A percentile compares a stretch with the other conserved stretches of the same genome.
Conservation (phyloP, 768 basidiomycete species). For the Filobasidium floriforme region DNA sequence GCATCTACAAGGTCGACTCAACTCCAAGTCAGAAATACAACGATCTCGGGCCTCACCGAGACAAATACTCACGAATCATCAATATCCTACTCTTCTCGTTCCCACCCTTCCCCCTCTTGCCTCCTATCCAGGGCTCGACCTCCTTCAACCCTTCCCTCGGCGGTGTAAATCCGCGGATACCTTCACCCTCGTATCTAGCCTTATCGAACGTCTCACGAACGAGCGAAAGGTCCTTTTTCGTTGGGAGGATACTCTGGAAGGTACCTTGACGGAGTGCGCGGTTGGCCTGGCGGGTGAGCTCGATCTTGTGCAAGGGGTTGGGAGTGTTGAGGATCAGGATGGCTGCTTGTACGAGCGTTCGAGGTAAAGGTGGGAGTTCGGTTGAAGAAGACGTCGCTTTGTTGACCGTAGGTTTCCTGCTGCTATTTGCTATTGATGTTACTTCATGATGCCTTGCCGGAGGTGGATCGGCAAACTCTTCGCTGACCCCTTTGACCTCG, state of each 20-base stretch:
- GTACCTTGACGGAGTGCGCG: constrained; percentile 63
- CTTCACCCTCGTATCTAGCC: constrained; percentile 4
- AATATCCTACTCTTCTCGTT: constrained; percentile 57
- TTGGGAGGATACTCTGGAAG: constrained; percentile 57
- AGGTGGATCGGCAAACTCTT: constrained; percentile 24
- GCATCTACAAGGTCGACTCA: constrained; percentile 52
- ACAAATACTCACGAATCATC: constrained; percentile 54
- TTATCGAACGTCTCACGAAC: constrained; percentile 52
- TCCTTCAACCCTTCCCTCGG: constrained; percentile 37
- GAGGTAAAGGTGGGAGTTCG: constrained; percentile 45
- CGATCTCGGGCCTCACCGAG: too few species aligned
- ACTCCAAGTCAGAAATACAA: background rate
- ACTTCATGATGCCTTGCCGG: background rate
- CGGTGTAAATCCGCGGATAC: constrained; percentile 11
- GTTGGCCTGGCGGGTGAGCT: constrained; percentile 58
- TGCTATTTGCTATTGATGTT: background rate
- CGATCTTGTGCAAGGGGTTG: constrained; percentile 59
- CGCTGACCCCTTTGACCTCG: constrained; percentile 35
- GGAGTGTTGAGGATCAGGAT: constrained; percentile 70
- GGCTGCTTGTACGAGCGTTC: constrained; percentile 69
- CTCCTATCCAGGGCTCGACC: constrained; percentile 52
- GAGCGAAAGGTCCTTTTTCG: constrained; percentile 42
- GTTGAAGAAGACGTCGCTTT: constrained; percentile 4
- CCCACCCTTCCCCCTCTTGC: constrained; percentile 51
- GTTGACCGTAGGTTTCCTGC: constrained; percentile 5